Evolutionary conservation across 345 rosid genomes (phyloP), one percentile per base, ranked within the genome.

Genomic region (Eucalyptus paniculata): DNA sequence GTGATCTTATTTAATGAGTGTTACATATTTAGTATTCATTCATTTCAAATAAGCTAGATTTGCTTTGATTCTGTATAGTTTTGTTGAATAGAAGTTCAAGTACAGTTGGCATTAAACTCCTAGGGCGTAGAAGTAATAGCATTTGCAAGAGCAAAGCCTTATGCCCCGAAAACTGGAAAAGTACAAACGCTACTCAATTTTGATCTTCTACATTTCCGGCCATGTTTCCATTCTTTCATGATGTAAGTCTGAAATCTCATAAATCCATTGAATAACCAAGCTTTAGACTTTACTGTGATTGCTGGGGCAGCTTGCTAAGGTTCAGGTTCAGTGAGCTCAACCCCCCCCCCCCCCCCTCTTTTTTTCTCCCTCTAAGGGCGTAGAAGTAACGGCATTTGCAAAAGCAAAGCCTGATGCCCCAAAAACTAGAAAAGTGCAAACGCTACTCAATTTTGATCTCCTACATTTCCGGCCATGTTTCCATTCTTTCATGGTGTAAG

Each of bases 301-400:
- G 24, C 81, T 18, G 12, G 81, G 81, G 81, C 81, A 69, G 81
- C 81, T 69, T 69, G 81, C 44, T 69, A 69, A 69, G 81, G 81
- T 69, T 69, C 44, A 69, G 24, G 44, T 69, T 69, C 44, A 69
- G 24, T 69, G 26, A 34, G 44, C 81, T 69, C 58, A 19, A 53
- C 10, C 3, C 9, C 8, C 42, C 24, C 6, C 42, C 6, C 12
- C 12, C 11, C 12, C 28, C 2, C 10, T 1, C 0, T 1, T 9
- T 56, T 21, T 24, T 56, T 56, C 62, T 56, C 58, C 58, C 83
- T 77, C 83, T 9, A 34, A 69, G 24, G 81, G 81, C 2, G 28
- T 3, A 77, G 83, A 77, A 21, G 83, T 77, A 21, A 77, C 6
- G 12, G 28, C 83, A 77, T 37, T 77, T 77, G 83, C 26, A 77